These are phyloP conservation scores for Candida silvatica DNA, from an alignment of 805 yeast species.

Conservation along the genomic window DNA sequence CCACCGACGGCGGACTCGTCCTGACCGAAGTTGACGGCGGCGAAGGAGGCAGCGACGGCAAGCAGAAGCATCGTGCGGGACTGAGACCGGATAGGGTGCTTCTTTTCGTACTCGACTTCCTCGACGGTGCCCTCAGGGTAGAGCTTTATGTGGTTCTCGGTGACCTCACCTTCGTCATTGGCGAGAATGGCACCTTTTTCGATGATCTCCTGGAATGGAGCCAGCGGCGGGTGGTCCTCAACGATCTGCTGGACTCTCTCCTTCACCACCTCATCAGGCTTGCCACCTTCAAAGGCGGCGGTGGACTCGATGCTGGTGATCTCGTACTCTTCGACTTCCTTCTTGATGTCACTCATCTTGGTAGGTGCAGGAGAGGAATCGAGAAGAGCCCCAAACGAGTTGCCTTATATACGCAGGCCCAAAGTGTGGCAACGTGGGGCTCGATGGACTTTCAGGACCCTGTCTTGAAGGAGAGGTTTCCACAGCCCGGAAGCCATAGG, in stretches of 20 bases:
- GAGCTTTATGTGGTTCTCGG: neutral
- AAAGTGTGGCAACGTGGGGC: too few relatives aligned
- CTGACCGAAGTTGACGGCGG: constrained; percentile 25
- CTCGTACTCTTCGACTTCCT: neutral
- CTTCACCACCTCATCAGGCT: neutral
- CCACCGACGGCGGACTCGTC: constrained; percentile 70
- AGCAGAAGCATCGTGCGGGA: neutral
- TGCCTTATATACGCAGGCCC: too few relatives aligned
- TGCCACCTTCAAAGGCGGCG: neutral
- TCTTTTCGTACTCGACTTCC: neutral
- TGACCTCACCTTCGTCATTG: neutral
- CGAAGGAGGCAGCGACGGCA: neutral
- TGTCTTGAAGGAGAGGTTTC: too few relatives aligned
- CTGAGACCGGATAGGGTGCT: neutral
- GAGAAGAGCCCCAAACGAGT: too few relatives aligned
- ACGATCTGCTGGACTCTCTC: neutral
- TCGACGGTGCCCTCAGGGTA: neutral
- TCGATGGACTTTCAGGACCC: too few relatives aligned
- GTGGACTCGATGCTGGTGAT: neutral
- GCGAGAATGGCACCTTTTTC: neutral
- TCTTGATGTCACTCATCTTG: neutral
- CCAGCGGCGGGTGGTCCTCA: neutral
- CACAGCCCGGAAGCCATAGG: too few relatives aligned
- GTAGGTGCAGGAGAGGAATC: too few relatives aligned
- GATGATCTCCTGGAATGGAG: neutral